A percentile compares a stretch with the other conserved stretches of the same genome.
Conservation (phyloP, 2,329 filamentous ascomycete genomes). For the Colletotrichum siamense region DNA sequence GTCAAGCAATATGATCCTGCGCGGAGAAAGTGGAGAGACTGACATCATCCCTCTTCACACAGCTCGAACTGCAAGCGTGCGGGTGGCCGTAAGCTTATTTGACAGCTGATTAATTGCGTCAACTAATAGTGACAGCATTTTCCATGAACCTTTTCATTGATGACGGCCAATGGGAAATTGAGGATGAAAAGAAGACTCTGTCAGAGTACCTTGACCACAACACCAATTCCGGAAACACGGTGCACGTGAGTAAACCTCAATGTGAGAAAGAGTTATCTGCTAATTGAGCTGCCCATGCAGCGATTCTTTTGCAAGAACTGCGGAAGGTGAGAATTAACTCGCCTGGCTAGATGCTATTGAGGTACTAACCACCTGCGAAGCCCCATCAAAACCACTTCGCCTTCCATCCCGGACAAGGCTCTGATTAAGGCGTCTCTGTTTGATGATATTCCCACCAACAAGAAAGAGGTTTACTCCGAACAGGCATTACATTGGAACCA, state of each 20-base stretch:
- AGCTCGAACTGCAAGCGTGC: conserved; percentile 17
- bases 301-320: conserved; percentile 12
- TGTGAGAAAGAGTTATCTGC: neutral
- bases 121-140: neutral
- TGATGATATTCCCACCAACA: conserved; percentile 3
- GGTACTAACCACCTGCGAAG: neutral
- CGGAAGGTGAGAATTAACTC: neutral
- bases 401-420: neutral
- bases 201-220: conserved; percentile 6
- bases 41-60: neutral
- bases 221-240: conserved; percentile 5
- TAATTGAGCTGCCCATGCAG: neutral
- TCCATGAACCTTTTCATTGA: conserved; percentile 10
- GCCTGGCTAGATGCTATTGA: neutral
- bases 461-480: neutral
- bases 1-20: neutral
- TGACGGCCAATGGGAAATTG: neutral
- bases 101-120: neutral
- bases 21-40: neutral
- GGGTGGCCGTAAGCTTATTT: conserved; percentile 4
- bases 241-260: neutral
- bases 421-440: conserved; percentile 16
- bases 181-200: neutral
- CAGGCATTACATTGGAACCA: neutral
- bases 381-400: neutral